Conservation (phyloP, 208 protist species). For the Leishmania guyanensis region DNA sequence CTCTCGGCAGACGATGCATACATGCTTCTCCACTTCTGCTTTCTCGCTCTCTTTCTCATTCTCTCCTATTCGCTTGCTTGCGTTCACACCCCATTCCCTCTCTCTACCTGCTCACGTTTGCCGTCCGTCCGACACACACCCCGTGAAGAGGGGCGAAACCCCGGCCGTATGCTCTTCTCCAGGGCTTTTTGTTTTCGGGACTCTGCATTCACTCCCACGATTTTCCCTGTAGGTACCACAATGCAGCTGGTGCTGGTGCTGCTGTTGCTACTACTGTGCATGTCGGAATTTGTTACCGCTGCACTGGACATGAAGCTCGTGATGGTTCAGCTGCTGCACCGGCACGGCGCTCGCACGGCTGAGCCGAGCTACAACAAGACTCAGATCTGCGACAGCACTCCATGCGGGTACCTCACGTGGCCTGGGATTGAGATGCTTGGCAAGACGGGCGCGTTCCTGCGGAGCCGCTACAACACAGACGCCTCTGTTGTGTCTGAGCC, state of each 20-base stretch:
- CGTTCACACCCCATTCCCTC: background rate
- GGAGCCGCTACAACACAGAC: slow-evolving; percentile 43
- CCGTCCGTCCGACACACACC: background rate
- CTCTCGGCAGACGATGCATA: background rate
- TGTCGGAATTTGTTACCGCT: background rate
- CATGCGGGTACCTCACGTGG: slow-evolving; percentile 50
- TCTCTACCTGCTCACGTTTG: background rate
- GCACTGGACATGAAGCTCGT: slow-evolving; percentile 21
- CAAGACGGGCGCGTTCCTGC: slow-evolving; percentile 41
- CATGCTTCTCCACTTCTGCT: background rate
- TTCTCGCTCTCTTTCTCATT: background rate
- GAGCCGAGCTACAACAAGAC: slow-evolving; percentile 31
- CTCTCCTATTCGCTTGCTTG: too few relatives aligned
- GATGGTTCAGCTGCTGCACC: slow-evolving; percentile 50
- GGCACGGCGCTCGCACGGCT: slow-evolving; percentile 46
- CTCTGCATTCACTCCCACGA: background rate
- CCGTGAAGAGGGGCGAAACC: background rate
- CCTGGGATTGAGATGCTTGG: slow-evolving; percentile 36
- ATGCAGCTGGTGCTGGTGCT: background rate
- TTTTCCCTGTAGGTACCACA: background rate
- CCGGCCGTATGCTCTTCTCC: background rate
- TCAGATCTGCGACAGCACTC: slow-evolving; percentile 35
- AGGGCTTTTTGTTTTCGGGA: background rate
- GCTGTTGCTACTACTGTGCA: slow-evolving; percentile 9
- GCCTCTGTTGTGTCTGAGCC: slow-evolving; percentile 22